These are phyloP conservation scores for Pyricularia sp. DNA, from an alignment of 2,329 filamentous ascomycete species.

Conservation along the genomic window DNA sequence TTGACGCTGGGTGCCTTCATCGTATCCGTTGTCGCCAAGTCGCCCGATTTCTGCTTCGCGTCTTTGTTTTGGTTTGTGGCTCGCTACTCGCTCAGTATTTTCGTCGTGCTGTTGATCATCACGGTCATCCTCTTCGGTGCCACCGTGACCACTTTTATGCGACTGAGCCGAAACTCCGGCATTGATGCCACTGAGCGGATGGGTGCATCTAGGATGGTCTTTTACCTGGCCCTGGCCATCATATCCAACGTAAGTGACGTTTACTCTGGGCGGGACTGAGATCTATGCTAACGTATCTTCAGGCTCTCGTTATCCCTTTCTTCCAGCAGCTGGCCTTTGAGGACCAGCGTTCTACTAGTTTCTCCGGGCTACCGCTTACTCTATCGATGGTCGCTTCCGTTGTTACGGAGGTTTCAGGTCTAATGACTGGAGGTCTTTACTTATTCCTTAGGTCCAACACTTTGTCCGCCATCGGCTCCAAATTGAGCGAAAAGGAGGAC, in stretches of 20 bases:
- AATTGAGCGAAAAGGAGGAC: slow-evolving; percentile 24
- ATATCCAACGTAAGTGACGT: slow-evolving; percentile 44
- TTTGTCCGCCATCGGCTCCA: slow-evolving; percentile 42
- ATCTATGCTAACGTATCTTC: not conserved
- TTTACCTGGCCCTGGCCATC: slow-evolving; percentile 50
- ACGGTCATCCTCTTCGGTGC: slow-evolving; percentile 39
- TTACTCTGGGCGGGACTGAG: slow-evolving; percentile 8
- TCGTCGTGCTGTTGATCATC: slow-evolving; percentile 43
- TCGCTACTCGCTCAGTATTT: slow-evolving; percentile 47
- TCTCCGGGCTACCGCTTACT: slow-evolving; percentile 36
- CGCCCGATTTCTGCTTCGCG: slow-evolving; percentile 54
- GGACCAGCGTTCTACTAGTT: slow-evolving; percentile 23
- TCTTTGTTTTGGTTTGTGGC: slow-evolving; percentile 60
- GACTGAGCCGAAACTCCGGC: slow-evolving; percentile 41
- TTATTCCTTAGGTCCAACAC: slow-evolving; percentile 58
- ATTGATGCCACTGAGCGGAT: slow-evolving; percentile 52
- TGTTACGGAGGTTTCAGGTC: slow-evolving; percentile 55
- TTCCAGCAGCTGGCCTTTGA: slow-evolving; percentile 47
- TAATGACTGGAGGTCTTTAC: slow-evolving; percentile 56
- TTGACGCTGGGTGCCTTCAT: slow-evolving; percentile 47
- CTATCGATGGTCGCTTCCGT: slow-evolving; percentile 56
- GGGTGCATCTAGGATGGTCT: slow-evolving; percentile 60
- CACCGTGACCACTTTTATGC: slow-evolving; percentile 44
- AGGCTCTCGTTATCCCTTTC: slow-evolving; percentile 54
- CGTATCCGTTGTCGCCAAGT: slow-evolving; percentile 43